These are phyloP conservation scores for Piromyces finnis DNA, from an alignment of 192 early-diverging fungal genomes.

Conservation along the genomic window DNA sequence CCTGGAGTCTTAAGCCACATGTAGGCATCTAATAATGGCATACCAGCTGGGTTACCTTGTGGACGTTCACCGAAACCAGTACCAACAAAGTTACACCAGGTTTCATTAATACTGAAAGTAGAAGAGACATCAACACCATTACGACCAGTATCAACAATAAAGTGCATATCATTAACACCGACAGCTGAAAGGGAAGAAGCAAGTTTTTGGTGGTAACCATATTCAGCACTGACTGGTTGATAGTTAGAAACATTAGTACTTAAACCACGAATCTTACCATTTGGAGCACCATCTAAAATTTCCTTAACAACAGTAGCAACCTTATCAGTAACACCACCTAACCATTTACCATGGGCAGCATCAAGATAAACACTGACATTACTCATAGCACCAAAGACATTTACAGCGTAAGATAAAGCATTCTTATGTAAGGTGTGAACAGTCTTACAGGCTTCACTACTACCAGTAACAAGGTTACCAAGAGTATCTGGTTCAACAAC, in stretches of 20 bases:
- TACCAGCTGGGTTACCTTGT: no score
- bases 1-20: no score
- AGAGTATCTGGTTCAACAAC: no score
- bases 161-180: background rate
- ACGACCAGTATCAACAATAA: no score
- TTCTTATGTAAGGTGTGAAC: background rate
- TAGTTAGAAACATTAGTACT: background rate
- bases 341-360: slow-evolving; percentile 22
- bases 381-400: background rate
- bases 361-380: slow-evolving; percentile 17
- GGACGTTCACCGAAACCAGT: no score
- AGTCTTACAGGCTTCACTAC: no score
- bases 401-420: background rate
- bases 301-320: background rate
- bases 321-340: slow-evolving; percentile 2
- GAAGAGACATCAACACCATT: no score
- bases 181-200: background rate
- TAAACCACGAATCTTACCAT: no score
- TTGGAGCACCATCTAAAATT: background rate
- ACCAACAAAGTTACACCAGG: background rate
- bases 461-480: no score
- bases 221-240: background rate
- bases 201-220: background rate
- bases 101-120: background rate
- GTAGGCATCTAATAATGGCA: no score